Percentiles rank a stretch among this genome's conserved stretches.
These are phyloP conservation scores for Aphanoascus verrucosus DNA, from an alignment of 2,329 filamentous ascomycete genomes.

Conservation along the genomic window DNA sequence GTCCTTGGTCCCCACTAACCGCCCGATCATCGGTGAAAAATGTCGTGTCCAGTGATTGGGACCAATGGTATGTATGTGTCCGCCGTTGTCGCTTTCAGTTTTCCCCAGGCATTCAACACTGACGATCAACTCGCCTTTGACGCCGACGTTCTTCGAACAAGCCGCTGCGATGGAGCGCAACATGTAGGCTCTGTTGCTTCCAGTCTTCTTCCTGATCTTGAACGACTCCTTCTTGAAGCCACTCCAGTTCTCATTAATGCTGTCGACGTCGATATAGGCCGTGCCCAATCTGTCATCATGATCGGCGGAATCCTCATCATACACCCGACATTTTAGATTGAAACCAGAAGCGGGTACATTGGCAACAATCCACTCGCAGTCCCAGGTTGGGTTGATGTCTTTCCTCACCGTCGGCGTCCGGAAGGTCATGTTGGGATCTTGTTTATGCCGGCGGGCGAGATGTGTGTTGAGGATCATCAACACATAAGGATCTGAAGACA, in stretches of 20 bases:
- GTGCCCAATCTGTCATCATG: conserved; percentile 82
- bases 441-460: conserved; percentile 68
- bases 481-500: conserved; percentile 76
- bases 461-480: conserved; percentile 61
- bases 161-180: conserved; percentile 58
- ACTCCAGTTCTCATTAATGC: conserved; percentile 54
- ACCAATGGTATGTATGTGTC: conserved; percentile 67
- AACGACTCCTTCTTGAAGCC: conserved; percentile 57
- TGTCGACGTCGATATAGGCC: conserved; percentile 57
- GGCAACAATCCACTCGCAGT: conserved; percentile 76
- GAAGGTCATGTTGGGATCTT: conserved; percentile 56
- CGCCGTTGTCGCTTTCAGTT: conserved; percentile 54
- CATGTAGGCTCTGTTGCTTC: conserved; percentile 76
- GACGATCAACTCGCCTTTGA: conserved; percentile 60
- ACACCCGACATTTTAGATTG: conserved; percentile 71
- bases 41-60: conserved; percentile 71
- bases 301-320: conserved; percentile 81
- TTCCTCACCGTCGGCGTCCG: conserved; percentile 66
- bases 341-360: conserved; percentile 76
- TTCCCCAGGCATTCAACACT: conserved; percentile 68
- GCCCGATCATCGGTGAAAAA: conserved; percentile 78
- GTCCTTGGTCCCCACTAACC: conserved; percentile 62
- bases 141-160: conserved; percentile 50
- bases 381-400: conserved; percentile 66
- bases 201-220: conserved; percentile 68